phyloP scores from a whole-genome alignment of 2,329 filamentous ascomycete species.

The Alternaria sp. region DNA sequence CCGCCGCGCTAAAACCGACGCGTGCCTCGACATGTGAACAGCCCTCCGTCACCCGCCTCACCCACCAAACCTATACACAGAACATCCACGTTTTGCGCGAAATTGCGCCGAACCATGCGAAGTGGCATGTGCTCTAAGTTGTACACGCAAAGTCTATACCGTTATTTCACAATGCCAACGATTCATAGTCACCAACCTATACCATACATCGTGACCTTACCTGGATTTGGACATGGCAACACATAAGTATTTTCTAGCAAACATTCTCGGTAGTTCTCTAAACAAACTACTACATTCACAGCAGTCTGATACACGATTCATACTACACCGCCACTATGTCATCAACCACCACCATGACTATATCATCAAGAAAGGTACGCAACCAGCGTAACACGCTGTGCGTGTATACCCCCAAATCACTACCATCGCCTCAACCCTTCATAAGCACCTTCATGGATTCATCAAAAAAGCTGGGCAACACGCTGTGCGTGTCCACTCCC shows the following conservation, averaged over 20 bases:
- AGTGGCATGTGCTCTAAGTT: background rate
- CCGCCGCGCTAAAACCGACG: slow-evolving; percentile 27
- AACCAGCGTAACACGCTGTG: background rate
- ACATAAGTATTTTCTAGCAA: background rate
- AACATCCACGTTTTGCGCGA: background rate
- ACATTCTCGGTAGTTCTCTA: background rate
- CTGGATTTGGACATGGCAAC: background rate
- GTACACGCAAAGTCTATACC: background rate
- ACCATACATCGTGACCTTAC: background rate
- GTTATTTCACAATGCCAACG: background rate
- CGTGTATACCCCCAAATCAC: background rate
- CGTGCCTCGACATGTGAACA: slow-evolving; percentile 29
- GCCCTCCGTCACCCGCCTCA: background rate
- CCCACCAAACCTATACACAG: background rate
- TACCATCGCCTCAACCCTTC: background rate
- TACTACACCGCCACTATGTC: background rate
- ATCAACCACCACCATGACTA: background rate
- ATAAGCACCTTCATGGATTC: background rate
- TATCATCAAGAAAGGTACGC: background rate
- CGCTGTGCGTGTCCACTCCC: background rate
- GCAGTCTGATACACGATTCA: accelerated
- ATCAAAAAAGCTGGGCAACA: background rate
- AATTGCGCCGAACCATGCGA: background rate
- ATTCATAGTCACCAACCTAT: background rate
- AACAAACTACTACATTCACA: background rate